These are phyloP conservation scores for Eleusine coracana DNA, from an alignment of 176 grass and related monocot genomes.

Conservation along the genomic window DNA sequence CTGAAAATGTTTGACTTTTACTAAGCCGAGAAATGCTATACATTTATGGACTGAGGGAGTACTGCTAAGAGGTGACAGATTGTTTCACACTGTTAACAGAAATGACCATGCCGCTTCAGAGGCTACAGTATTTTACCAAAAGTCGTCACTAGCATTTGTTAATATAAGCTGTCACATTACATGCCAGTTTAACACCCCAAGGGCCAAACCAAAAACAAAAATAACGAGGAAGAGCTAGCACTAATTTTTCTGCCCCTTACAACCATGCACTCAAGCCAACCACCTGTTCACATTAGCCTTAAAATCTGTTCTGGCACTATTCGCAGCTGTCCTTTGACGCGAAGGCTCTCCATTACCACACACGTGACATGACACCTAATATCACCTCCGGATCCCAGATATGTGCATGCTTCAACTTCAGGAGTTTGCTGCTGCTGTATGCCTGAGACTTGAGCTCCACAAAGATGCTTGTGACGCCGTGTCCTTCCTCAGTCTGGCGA, in stretches of 20 bases:
- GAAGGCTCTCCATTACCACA: not conserved
- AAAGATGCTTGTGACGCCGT: not conserved
- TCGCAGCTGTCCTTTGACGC: not conserved
- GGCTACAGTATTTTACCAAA: not conserved
- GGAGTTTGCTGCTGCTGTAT: constrained; percentile 1
- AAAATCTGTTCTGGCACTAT: not conserved
- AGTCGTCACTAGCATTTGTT: not conserved
- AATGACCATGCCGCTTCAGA: not conserved
- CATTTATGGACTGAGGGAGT: no score
- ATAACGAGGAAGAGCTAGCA: not conserved
- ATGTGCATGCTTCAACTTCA: not conserved
- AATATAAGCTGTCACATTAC: not conserved
- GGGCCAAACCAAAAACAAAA: not conserved
- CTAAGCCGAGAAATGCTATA: no score
- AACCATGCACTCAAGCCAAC: not conserved
- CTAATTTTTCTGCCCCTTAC: not conserved
- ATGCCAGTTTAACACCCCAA: not conserved
- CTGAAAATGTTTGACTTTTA: no score
- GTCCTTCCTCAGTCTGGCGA: not conserved
- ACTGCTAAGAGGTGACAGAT: not conserved
- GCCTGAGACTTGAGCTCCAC: not conserved
- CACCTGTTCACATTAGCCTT: not conserved
- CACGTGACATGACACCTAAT: not conserved
- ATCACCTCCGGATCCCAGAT: not conserved
- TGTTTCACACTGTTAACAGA: not conserved